Conservation (phyloP, 805 yeast genomes). For the Metschnikowia vanudenii region DNA sequence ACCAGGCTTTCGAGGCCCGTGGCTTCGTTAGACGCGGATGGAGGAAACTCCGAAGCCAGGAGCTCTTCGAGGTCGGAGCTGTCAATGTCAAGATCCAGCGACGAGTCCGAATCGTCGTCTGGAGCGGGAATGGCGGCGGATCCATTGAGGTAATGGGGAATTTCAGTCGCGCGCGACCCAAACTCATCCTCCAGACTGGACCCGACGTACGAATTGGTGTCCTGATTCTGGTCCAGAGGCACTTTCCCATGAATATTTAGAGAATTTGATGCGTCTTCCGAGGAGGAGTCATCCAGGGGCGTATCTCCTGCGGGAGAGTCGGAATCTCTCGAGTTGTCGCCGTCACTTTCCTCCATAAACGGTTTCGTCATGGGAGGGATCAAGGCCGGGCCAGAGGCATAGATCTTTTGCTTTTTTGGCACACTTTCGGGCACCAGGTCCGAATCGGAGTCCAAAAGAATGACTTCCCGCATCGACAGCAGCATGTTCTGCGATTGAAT, state of each 20-base stretch:
- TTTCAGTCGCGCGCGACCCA: slow-evolving; percentile 5
- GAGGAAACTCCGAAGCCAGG: slow-evolving; percentile 1
- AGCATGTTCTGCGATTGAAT: neutral
- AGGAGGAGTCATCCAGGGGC: too few species aligned
- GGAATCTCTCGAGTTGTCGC: neutral
- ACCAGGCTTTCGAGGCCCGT: neutral
- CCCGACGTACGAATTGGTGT: too few species aligned
- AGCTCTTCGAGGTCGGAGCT: slow-evolving; percentile 16
- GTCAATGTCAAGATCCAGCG: slow-evolving; percentile 6
- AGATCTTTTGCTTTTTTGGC: slow-evolving; percentile 12
- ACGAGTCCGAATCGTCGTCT: neutral
- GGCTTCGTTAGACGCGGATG: neutral
- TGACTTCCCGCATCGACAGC: slow-evolving; percentile 5
- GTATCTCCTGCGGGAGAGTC: too few species aligned
- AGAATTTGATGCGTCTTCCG: too few species aligned
- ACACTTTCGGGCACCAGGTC: slow-evolving; percentile 13
- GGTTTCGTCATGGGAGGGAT: slow-evolving; percentile 18
- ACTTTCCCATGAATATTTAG: too few species aligned
- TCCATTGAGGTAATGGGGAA: too few species aligned
- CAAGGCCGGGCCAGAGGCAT: neutral
- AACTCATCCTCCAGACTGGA: neutral
- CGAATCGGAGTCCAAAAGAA: slow-evolving; percentile 20
- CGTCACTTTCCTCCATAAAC: slow-evolving; percentile 18
- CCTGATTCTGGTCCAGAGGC: too few species aligned
- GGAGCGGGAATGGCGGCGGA: too few species aligned